phyloP scores from a whole-genome alignment of 2,329 filamentous ascomycete species.

The Calycina herbarum region DNA sequence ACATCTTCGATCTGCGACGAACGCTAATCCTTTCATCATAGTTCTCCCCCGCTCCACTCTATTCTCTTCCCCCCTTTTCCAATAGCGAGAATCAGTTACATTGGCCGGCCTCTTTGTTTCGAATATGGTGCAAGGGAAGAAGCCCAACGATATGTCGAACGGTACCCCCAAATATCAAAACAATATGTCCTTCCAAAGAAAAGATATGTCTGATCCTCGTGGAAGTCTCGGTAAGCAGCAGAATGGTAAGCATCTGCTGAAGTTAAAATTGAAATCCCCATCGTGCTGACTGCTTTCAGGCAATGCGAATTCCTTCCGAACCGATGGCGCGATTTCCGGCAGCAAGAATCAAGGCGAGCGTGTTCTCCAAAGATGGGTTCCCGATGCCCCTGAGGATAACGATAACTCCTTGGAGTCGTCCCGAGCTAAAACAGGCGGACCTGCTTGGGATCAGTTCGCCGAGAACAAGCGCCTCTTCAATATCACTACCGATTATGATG shows the following conservation, averaged over 20 bases:
- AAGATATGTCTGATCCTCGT: conserved; percentile 57
- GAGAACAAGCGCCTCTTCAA: conserved; percentile 87
- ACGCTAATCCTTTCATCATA: conserved; percentile 5
- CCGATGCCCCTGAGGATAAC: conserved; percentile 59
- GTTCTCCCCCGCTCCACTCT: neutral
- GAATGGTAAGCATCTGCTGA: conserved; percentile 53
- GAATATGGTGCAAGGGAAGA: conserved; percentile 63
- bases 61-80: neutral
- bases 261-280: neutral
- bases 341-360: conserved; percentile 69
- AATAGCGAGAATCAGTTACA: conserved; percentile 11
- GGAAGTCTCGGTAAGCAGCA: conserved; percentile 43
- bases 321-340: conserved; percentile 85
- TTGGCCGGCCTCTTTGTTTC: conserved; percentile 8
- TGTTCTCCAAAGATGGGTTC: conserved; percentile 78
- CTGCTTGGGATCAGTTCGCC: conserved; percentile 88
- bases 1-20: neutral
- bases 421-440: conserved; percentile 27
- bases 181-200: conserved; percentile 60
- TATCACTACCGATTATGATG: conserved; percentile 85
- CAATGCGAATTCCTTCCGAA: conserved; percentile 70
- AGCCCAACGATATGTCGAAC: conserved; percentile 42
- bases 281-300: conserved; percentile 49
- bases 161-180: conserved; percentile 48
- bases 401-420: conserved; percentile 69